phyloP scores from a whole-genome alignment of 129 eudicot species.

The Centaurea solstitialis region DNA sequence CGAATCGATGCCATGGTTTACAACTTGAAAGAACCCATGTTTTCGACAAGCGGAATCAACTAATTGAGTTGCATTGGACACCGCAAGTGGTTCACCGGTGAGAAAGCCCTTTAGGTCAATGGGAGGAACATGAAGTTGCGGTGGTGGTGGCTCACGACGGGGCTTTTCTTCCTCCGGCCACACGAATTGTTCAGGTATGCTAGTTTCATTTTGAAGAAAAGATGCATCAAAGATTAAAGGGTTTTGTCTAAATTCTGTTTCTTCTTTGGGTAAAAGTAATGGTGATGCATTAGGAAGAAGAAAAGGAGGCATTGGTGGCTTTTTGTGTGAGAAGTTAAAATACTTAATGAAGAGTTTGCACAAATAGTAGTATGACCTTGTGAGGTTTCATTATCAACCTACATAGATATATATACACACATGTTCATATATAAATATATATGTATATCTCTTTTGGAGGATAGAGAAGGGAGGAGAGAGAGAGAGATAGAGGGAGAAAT shows the following conservation, averaged over 20 bases:
- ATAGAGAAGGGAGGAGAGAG: not conserved
- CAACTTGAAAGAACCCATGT: constrained; percentile 76
- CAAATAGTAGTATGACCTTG: constrained; percentile 21
- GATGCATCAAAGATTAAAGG: constrained; percentile 59
- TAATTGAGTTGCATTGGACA: constrained; percentile 41
- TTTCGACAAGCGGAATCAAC: constrained; percentile 60
- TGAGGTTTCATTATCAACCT: constrained; percentile 3
- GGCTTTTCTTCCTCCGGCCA: constrained; percentile 92
- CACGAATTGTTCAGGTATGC: constrained; percentile 73
- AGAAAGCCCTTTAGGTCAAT: constrained; percentile 67
- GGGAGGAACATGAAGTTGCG: constrained; percentile 57
- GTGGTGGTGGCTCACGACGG: constrained; percentile 39
- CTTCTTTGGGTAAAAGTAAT: constrained; percentile 19
- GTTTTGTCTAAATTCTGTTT: constrained; percentile 18
- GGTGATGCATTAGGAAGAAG: constrained; percentile 16
- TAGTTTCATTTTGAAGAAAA: constrained; percentile 42
- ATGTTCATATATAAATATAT: constrained; percentile 16
- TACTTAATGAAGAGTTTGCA: constrained; percentile 29
- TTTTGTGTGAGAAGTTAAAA: constrained; percentile 3
- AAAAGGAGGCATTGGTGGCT: constrained; percentile 22
- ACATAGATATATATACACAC: constrained; percentile 20
- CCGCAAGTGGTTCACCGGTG: constrained; percentile 50
- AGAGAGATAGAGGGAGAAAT: constrained; percentile 24
- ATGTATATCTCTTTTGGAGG: constrained; percentile 5
- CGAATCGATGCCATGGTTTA: constrained; percentile 75